Conservation (phyloP, 306 rosid species). For the Castanea crenata region DNA sequence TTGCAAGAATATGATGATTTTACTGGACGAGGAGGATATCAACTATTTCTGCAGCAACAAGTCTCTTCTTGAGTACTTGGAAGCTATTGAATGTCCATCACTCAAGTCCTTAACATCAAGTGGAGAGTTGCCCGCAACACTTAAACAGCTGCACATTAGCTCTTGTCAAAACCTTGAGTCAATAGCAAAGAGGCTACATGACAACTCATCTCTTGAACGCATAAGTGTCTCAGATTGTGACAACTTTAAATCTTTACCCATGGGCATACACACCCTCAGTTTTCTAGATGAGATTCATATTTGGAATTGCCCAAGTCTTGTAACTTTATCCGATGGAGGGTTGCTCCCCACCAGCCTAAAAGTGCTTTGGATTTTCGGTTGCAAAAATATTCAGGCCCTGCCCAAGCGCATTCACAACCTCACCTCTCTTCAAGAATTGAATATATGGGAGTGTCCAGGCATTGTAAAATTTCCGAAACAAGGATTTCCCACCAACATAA, state of each 20-base stretch:
- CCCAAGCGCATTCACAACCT: background rate
- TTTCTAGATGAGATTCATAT: background rate
- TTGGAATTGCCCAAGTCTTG: background rate
- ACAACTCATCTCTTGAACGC: background rate
- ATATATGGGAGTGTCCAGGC: background rate
- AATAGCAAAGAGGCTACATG: conserved; percentile 5
- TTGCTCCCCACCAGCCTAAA: background rate
- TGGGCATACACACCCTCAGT: background rate
- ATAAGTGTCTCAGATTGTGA: background rate
- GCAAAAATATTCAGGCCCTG: background rate
- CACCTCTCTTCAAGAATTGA: conserved; percentile 6
- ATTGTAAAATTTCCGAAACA: background rate
- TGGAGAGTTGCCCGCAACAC: background rate
- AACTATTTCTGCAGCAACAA: background rate
- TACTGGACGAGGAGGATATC: background rate
- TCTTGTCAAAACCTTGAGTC: background rate
- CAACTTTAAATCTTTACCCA: background rate
- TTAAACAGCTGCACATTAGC: rapidly evolving
- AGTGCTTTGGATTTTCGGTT: rapidly evolving
- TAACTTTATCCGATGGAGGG: background rate
- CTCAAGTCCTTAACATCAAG: background rate
- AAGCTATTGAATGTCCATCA: background rate
- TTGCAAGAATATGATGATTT: background rate
- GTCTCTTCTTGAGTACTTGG: background rate
- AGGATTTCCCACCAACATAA: conserved; percentile 22